These are phyloP conservation scores for Verbena officinalis DNA, from an alignment of 257 asterid species.

Conservation along the genomic window DNA sequence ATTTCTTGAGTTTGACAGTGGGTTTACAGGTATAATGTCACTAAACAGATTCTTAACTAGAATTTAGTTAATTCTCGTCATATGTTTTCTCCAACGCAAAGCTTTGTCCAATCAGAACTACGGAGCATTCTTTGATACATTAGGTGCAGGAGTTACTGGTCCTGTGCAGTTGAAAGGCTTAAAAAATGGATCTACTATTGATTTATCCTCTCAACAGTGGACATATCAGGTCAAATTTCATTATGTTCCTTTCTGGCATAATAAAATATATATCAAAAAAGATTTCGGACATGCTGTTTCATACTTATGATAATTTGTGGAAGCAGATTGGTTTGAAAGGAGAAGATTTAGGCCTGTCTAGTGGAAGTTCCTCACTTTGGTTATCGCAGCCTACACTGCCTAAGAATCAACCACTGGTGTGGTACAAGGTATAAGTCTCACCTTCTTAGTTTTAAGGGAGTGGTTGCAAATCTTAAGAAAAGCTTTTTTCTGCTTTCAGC, in stretches of 20 bases:
- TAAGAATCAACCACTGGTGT: slow-evolving; percentile 71
- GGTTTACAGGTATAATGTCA: slow-evolving; percentile 79
- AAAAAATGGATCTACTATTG: slow-evolving; percentile 56
- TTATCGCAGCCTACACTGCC: slow-evolving; percentile 63
- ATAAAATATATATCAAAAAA: neutral
- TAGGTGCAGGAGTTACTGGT: slow-evolving; percentile 77
- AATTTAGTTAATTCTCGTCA: neutral
- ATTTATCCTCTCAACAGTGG: slow-evolving; percentile 73
- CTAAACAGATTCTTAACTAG: neutral
- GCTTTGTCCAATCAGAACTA: slow-evolving; percentile 56
- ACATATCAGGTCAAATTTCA: slow-evolving; percentile 68
- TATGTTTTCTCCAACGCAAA: slow-evolving; percentile 27
- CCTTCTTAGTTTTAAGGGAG: neutral
- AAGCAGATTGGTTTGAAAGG: slow-evolving; percentile 89
- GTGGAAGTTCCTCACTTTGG: slow-evolving; percentile 75
- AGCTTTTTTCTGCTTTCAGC: too few species aligned
- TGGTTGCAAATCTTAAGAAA: too few species aligned
- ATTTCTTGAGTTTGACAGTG: slow-evolving; percentile 82
- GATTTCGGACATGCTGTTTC: neutral
- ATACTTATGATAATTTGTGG: slow-evolving; percentile 9
- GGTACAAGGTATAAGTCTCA: slow-evolving; percentile 76
- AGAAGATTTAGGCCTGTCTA: slow-evolving; percentile 59
- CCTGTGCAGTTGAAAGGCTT: slow-evolving; percentile 68
- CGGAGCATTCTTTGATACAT: slow-evolving; percentile 66
- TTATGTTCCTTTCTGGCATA: neutral